A percentile compares a stretch with the other conserved stretches of the same genome.
Evolutionary conservation across 345 rosid genomes (phyloP).

Genomic region (Salix dunnii): DNA sequence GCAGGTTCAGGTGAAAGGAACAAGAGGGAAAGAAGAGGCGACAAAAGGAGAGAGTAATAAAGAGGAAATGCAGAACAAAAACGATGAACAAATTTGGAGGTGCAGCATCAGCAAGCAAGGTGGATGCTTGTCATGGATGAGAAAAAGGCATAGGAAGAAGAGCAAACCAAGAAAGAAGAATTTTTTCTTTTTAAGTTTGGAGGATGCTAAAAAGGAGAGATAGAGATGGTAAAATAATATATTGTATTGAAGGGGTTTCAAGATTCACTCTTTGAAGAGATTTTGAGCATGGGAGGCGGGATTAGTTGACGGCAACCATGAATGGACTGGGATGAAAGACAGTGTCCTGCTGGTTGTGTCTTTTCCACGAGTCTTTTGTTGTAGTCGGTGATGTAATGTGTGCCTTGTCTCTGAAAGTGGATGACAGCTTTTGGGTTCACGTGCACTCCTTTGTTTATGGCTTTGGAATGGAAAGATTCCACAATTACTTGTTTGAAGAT

Average conservation of each 20-base stretch:
- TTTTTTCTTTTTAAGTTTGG: slow-evolving; percentile 38
- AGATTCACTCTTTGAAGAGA: slow-evolving; percentile 6
- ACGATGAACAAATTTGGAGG: slow-evolving; percentile 18
- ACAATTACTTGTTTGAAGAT: background rate
- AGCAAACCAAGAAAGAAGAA: slow-evolving; percentile 42
- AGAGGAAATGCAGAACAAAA: slow-evolving; percentile 13
- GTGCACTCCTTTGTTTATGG: slow-evolving; percentile 23
- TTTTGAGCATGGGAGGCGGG: background rate
- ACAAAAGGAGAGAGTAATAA: slow-evolving; percentile 15
- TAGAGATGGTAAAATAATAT: background rate
- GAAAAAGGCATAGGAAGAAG: slow-evolving; percentile 45
- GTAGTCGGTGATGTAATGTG: slow-evolving; percentile 7
- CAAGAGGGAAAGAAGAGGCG: slow-evolving; percentile 29
- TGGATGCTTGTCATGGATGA: slow-evolving; percentile 74
- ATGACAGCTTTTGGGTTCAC: slow-evolving; percentile 35
- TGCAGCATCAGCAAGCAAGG: slow-evolving; percentile 34
- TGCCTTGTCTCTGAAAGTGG: slow-evolving; percentile 21
- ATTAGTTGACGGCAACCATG: slow-evolving; percentile 13
- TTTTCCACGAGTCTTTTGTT: background rate
- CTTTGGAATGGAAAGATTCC: slow-evolving; percentile 8
- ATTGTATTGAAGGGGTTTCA: background rate
- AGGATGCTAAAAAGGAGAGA: slow-evolving; percentile 25
- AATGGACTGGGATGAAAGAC: slow-evolving; percentile 10
- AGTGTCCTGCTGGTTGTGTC: background rate
- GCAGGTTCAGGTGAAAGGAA: slow-evolving; percentile 39